Evolutionary conservation across 345 rosid genomes (phyloP), one percentile per base, ranked within the genome.

Genomic region (Trapa incisa): DNA sequence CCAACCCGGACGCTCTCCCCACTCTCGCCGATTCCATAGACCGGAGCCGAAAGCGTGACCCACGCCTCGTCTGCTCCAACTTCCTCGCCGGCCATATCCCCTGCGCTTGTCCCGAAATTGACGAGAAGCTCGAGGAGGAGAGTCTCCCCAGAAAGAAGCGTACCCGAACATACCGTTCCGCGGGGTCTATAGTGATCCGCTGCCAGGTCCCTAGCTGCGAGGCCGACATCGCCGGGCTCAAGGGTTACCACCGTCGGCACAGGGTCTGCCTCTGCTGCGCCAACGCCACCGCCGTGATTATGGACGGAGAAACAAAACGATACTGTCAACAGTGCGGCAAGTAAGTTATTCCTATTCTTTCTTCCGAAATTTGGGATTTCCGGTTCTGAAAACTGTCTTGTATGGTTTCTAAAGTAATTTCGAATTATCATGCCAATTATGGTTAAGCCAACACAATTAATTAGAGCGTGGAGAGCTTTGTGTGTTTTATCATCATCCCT

Each of bases 311-410:
- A 50, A 74, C 69, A 63, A 94, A 85, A 84, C 84, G 99, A 86
- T 94, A 94, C 76, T 94, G 99, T 67, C 99, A 94, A 74, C 99
- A 94, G 93, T 94, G 99, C 75, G 97, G 96, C 82, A 94, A 94
- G 99, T 94, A 76, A 67, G 83, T 37, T 17, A 64, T 14, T 42
- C 35, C 17, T 2, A 16, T n/a, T 22, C 47, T 38, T 12, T 64
- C 15, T 6, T 33, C 37, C 14, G 15, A 32, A 58, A 58, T 10
- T 58, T 33, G 37, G 38, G 14, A 8, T 58, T 54, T 54, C 35
- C 2, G 43, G 43, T 41, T 41, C 43, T 41, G 43, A 41, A 41
- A 41, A 41, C 7, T 0, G 43, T 57, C 6, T 47, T 47, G 4
- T 12, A 15, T 50, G 14, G 4, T 9, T 57, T 10, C 62, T 5